Evolutionary conservation across 768 basidiomycete genomes (phyloP), one percentile per base, ranked within the genome.

Genomic region (Hericium rajendrae): DNA sequence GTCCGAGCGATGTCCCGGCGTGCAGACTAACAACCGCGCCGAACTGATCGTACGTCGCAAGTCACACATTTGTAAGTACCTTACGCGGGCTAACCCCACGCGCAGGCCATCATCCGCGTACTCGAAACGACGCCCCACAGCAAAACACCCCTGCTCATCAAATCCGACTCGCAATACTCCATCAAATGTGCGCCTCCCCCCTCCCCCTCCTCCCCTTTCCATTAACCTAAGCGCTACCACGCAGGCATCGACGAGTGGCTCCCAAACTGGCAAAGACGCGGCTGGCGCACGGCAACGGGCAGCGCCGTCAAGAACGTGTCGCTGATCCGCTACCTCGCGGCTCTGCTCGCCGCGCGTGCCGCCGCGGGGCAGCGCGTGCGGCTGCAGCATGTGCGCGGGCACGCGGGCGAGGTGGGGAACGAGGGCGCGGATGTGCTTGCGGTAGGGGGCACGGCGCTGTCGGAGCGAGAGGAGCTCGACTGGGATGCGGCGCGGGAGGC

Each of bases 1-100:
- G 2, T 78, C 84, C 2, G 92, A 94, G 68, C 76, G 89, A 38
- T 90, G 87, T 68, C 88, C 88, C 3, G 90, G 90, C 3, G 78
- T 73, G 56, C 91, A 92, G 65, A 92, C 91, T 2, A 94, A 94
- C 66, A 92, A 93, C 59, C 74, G 92, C 28, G 94, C 92, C 11
- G 94, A 97, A 68, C 76, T 95, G 37, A 82, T 93, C 55, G 94
- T 91, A 57, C 55, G 80, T 75, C 15, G 20, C 38, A 22, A 57
- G 43, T 57, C 38, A 20, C n/a, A 41, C 49, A 20, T 40, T n/a
- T 46, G n/a, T n/a, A n/a, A n/a, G n/a, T n/a, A 32, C 28, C 8
- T 5, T 32, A 32, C 5, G 28, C 28, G 8, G 4, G 28, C 28
- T 32, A 20, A 52, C 43, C 5, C 18, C 38, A 4, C 28, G 26